These are phyloP conservation scores for Bonia amplexicaulis DNA, from an alignment of 176 grass and related monocot species.

Conservation along the genomic window DNA sequence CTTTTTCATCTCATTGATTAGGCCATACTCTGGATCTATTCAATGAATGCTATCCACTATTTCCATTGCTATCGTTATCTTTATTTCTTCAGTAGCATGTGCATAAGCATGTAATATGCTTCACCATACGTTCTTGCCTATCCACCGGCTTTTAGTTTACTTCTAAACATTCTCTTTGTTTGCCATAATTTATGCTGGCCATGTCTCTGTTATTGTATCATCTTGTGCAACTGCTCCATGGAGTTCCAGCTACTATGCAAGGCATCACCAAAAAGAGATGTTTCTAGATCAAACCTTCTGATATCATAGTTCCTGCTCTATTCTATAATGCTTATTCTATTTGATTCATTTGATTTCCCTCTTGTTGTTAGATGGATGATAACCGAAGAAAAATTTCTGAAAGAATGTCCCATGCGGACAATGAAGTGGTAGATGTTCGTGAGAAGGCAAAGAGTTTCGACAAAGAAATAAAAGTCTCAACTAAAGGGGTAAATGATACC, in stretches of 20 bases:
- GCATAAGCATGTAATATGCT: neutral
- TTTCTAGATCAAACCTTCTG: constrained; percentile 3
- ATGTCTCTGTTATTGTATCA: neutral
- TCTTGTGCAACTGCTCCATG: neutral
- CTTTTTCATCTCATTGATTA: neutral
- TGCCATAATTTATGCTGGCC: neutral
- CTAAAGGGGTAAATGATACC: constrained; percentile 75
- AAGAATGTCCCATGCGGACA: constrained; percentile 74
- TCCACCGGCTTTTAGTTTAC: neutral
- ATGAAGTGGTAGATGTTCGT: constrained; percentile 73
- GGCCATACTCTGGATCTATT: neutral
- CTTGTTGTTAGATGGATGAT: constrained; percentile 83
- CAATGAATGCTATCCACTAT: neutral
- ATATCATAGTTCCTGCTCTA: constrained; percentile 19
- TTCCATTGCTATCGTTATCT: neutral
- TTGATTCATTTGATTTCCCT: neutral
- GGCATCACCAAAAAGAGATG: neutral
- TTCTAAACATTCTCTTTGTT: neutral
- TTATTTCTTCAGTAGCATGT: constrained; percentile 6
- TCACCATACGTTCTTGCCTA: neutral
- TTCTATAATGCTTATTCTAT: constrained; percentile 14
- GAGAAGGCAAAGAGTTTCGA: constrained; percentile 75
- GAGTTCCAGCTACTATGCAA: neutral
- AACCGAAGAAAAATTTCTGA: constrained; percentile 69
- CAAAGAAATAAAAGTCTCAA: constrained; percentile 74